These are phyloP conservation scores for Aspergillus diversus DNA, from an alignment of 495 filamentous ascomycete species.

Conservation along the genomic window DNA sequence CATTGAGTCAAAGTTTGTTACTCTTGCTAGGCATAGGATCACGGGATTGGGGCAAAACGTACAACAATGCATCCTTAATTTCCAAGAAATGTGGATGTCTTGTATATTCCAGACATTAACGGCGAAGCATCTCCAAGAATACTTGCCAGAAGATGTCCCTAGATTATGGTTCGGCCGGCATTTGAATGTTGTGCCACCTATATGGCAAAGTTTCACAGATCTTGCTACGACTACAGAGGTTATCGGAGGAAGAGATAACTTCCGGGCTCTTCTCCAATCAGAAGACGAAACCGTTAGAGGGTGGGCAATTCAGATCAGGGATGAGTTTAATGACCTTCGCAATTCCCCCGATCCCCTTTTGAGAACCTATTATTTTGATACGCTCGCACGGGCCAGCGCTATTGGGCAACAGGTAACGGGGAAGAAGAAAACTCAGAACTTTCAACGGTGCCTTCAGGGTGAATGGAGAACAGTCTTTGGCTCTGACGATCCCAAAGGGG, in stretches of 20 bases:
- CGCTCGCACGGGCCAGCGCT: background rate
- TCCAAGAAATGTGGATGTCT: constrained; percentile 25
- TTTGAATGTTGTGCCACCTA: constrained; percentile 20
- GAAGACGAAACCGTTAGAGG: background rate
- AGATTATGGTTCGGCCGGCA: constrained; percentile 19
- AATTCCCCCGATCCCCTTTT: background rate
- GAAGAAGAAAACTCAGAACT: background rate
- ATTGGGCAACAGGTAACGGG: background rate
- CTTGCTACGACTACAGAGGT: constrained; percentile 13
- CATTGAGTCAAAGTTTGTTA: constrained; percentile 23
- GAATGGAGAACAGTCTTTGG: background rate
- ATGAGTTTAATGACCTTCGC: background rate
- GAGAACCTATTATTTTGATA: background rate
- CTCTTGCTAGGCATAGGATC: constrained; percentile 3
- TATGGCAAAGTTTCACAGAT: constrained; percentile 22
- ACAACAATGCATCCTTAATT: constrained; percentile 18
- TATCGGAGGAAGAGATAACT: constrained; percentile 9
- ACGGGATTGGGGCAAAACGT: background rate
- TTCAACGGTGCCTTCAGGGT: background rate
- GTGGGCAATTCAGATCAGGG: background rate
- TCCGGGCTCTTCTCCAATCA: background rate
- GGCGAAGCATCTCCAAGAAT: constrained; percentile 12
- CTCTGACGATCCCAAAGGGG: background rate
- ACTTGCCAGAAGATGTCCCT: constrained; percentile 3
- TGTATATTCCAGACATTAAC: constrained; percentile 21